Percentiles rank a stretch among this genome's conserved stretches.
phyloP scores from a whole-genome alignment of 768 basidiomycete species.

The Sporobolomyces roseus region DNA sequence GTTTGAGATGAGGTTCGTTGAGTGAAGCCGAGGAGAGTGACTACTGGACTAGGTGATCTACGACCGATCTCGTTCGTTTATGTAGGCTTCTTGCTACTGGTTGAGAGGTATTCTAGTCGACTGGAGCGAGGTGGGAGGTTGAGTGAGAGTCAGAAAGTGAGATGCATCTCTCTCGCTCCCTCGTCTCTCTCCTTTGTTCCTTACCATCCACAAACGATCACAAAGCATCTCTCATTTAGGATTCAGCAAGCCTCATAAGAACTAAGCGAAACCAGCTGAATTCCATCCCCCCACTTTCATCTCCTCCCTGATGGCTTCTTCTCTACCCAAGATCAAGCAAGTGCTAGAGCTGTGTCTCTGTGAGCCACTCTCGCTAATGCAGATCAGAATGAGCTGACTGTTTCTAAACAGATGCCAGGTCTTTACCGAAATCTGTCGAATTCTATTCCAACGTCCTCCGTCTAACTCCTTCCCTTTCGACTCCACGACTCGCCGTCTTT shows the following conservation, averaged over 20 bases:
- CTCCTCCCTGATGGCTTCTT: not conserved
- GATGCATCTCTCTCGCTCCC: not conserved
- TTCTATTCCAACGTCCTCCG: slow-evolving; percentile 23
- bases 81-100: no score
- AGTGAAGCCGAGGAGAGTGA: no score
- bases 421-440: slow-evolving; percentile 18
- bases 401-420: slow-evolving; percentile 7
- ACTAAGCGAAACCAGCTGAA: no score
- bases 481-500: slow-evolving; percentile 31
- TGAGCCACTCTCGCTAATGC: not conserved
- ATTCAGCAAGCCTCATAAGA: no score
- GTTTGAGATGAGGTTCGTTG: no score
- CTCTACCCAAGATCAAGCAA: slow-evolving; percentile 28
- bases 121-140: no score
- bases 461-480: slow-evolving; percentile 19
- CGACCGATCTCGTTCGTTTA: no score
- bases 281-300: not conserved
- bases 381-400: not conserved
- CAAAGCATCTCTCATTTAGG: no score
- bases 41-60: no score
- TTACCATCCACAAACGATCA: no score
- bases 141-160: not conserved
- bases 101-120: no score
- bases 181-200: not conserved
- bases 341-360: slow-evolving; percentile 38